Conservation (phyloP, 371 early-diverging fungal species). For the Zychaea mexicana region DNA sequence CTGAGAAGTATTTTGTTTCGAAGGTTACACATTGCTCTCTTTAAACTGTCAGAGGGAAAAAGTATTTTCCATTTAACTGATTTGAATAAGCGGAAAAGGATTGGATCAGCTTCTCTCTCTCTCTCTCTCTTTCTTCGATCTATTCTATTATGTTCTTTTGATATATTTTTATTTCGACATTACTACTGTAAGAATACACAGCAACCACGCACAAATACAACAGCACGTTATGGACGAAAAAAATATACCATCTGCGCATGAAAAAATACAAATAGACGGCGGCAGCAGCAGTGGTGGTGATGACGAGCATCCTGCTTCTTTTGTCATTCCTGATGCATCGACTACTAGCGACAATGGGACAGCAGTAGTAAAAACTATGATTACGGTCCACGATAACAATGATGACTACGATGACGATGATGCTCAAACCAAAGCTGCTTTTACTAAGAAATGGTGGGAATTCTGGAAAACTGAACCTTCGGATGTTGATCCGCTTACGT, state of each 20-base stretch:
- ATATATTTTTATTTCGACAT: too few species aligned
- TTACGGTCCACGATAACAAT: not conserved
- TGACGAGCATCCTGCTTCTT: too few species aligned
- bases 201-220: not conserved
- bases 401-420: constrained; percentile 6
- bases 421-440: not conserved
- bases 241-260: not conserved
- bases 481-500: constrained; percentile 19
- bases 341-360: not conserved
- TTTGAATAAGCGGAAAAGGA: not conserved
- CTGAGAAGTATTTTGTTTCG: too few species aligned
- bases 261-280: not conserved
- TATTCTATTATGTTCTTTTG: not conserved
- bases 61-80: not conserved
- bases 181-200: not conserved
- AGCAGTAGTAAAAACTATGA: not conserved
- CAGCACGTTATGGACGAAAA: not conserved
- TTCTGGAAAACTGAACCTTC: constrained; percentile 7
- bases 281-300: too few species aligned
- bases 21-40: not conserved
- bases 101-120: not conserved
- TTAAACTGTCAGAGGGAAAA: not conserved
- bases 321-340: not conserved
- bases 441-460: constrained; percentile 4
- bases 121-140: not conserved